Conservation (phyloP, 2,329 filamentous ascomycete species). For the Uncinocarpus reesii region DNA sequence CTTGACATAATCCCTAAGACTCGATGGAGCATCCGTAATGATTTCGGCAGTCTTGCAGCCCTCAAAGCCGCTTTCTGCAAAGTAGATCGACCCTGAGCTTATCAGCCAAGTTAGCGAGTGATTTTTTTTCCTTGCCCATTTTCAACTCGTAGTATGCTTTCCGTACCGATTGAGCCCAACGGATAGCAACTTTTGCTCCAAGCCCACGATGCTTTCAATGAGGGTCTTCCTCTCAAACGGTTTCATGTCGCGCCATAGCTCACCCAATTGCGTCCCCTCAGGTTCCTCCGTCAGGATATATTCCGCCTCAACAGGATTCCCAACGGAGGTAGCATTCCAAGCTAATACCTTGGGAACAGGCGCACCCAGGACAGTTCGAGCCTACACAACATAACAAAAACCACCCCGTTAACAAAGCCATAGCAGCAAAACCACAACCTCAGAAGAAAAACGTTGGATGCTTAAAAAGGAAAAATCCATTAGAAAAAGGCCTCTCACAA, state of each 20-base stretch:
- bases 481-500: constrained; percentile 12
- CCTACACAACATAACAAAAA: too few species aligned
- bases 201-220: constrained; percentile 17
- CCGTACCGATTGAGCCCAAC: constrained; percentile 12
- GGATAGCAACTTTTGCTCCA: constrained; percentile 17
- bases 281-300: constrained; percentile 25
- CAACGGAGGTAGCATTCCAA: constrained; percentile 11
- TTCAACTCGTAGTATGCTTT: not conserved
- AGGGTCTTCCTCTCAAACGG: constrained; percentile 23
- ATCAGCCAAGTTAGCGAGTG: not conserved
- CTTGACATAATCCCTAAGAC: constrained; percentile 14
- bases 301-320: constrained; percentile 22
- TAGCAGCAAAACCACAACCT: too few species aligned
- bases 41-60: constrained; percentile 11
- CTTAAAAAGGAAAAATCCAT: not conserved
- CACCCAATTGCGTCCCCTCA: constrained; percentile 23
- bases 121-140: not conserved
- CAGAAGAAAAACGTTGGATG: too few species aligned
- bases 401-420: not conserved
- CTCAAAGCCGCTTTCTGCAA: constrained; percentile 9
- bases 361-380: constrained; percentile 16
- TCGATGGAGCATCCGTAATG: not conserved
- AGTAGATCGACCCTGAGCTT: constrained; percentile 12
- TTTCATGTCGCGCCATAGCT: constrained; percentile 24
- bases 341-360: constrained; percentile 16